Conservation (phyloP, 2,329 filamentous ascomycete genomes). For the Bertia moriformis region DNA sequence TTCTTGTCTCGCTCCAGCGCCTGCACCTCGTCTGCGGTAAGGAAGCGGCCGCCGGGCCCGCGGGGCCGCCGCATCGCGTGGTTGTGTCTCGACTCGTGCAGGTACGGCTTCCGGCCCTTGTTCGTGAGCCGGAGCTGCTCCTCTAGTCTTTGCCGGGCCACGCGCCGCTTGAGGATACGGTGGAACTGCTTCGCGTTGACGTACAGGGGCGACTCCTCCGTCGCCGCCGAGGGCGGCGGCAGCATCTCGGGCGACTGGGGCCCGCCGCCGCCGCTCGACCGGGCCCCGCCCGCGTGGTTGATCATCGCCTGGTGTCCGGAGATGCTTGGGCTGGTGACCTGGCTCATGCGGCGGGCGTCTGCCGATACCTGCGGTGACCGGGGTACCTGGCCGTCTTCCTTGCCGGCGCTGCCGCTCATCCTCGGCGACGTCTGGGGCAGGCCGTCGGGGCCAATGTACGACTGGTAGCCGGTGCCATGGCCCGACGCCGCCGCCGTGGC, state of each 20-base stretch:
- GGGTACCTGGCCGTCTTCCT: no score
- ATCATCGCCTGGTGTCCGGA: constrained; percentile 63
- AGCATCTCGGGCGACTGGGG: constrained; percentile 73
- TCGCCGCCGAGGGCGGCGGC: constrained; percentile 45
- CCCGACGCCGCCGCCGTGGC: no score
- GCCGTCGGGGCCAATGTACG: no score
- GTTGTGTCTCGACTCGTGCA: constrained; percentile 94
- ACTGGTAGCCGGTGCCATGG: no score
- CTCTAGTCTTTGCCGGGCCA: constrained; percentile 88
- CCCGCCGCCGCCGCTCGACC: constrained; percentile 39
- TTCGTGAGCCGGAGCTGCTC: constrained; percentile 82
- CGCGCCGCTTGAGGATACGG: constrained; percentile 82
- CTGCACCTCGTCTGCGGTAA: constrained; percentile 91
- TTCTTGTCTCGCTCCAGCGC: constrained; percentile 62
- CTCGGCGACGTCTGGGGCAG: no score
- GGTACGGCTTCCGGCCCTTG: constrained; percentile 89
- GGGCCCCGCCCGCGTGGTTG: constrained; percentile 46
- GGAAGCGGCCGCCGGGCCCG: constrained; percentile 84
- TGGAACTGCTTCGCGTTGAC: constrained; percentile 99
- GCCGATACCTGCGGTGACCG: no score
- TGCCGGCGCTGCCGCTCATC: no score
- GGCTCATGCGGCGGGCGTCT: no score
- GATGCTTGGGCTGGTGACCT: constrained; percentile 61
- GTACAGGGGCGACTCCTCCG: constrained; percentile 86
- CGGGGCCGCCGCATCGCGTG: constrained; percentile 93